phyloP scores from a whole-genome alignment of 208 protist genomes.

The Leishmania tarentolae region DNA sequence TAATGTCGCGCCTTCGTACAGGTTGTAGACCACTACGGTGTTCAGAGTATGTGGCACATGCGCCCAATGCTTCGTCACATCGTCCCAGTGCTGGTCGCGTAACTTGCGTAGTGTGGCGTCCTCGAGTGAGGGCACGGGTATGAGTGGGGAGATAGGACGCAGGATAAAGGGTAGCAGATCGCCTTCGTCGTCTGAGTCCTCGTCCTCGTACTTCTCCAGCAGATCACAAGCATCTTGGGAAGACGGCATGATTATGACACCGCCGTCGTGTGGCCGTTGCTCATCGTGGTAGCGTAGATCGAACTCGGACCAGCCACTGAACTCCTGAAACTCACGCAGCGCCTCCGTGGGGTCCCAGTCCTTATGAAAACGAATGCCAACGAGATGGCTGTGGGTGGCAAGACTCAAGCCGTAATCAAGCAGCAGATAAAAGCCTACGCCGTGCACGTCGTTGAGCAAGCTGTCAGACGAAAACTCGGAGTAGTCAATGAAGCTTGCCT shows the following conservation, averaged over 20 bases:
- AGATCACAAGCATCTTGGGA: conserved; percentile 82
- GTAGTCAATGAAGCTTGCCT: conserved; percentile 81
- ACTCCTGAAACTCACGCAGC: conserved; percentile 76
- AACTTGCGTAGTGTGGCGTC: conserved; percentile 74
- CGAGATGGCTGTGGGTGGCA: conserved; percentile 78
- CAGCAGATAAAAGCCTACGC: conserved; percentile 75
- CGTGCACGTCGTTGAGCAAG: conserved; percentile 66
- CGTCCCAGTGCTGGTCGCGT: conserved; percentile 73
- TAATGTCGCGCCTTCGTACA: conserved; percentile 72
- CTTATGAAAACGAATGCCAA: conserved; percentile 70
- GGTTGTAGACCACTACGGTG: conserved; percentile 79
- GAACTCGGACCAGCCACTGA: conserved; percentile 76
- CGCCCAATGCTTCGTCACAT: conserved; percentile 75
- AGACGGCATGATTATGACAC: conserved; percentile 80
- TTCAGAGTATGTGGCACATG: conserved; percentile 65
- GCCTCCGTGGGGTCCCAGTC: conserved; percentile 57
- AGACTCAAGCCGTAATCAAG: conserved; percentile 76
- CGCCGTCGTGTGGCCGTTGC: conserved; percentile 58
- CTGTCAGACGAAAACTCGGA: conserved; percentile 64
- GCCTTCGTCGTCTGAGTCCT: conserved; percentile 87
- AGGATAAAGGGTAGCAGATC: conserved; percentile 81
- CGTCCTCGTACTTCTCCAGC: conserved; percentile 88
- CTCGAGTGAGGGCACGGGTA: conserved; percentile 76
- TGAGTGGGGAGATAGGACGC: conserved; percentile 69
- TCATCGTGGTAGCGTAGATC: conserved; percentile 83